phyloP scores from a whole-genome alignment of 345 rosid genomes.

The Hibiscus syriacus region DNA sequence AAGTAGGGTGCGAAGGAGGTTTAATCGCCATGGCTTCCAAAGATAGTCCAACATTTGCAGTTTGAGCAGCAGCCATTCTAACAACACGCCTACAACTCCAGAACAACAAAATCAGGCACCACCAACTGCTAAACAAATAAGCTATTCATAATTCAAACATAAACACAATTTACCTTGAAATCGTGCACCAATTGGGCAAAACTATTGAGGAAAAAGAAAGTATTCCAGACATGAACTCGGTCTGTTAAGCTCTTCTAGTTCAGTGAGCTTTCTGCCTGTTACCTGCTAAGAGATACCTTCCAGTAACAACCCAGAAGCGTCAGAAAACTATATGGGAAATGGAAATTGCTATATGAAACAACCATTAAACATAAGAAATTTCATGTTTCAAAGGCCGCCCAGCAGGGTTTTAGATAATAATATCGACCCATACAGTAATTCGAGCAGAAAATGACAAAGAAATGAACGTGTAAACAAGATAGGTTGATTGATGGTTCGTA shows the following conservation, averaged over 20 bases:
- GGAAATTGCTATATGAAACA: neutral
- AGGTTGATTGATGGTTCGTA: neutral
- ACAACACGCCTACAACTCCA: slow-evolving; percentile 30
- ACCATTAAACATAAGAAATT: neutral
- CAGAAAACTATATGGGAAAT: neutral
- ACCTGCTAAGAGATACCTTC: neutral
- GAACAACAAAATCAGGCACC: neutral
- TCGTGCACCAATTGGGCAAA: slow-evolving; percentile 23
- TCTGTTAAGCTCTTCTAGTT: neutral
- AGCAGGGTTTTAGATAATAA: slow-evolving; percentile 3
- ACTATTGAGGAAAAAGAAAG: slow-evolving; percentile 31
- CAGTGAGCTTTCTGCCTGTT: neutral
- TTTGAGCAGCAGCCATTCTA: slow-evolving; percentile 40
- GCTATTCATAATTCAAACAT: neutral
- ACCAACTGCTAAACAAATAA: neutral
- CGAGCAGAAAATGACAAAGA: neutral
- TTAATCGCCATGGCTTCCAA: slow-evolving; percentile 43
- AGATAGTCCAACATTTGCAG: slow-evolving; percentile 23
- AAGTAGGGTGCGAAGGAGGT: slow-evolving; percentile 89
- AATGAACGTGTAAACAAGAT: neutral
- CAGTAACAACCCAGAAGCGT: neutral
- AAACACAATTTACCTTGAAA: slow-evolving; percentile 37
- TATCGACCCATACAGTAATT: neutral
- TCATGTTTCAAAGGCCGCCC: neutral
- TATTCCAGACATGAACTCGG: slow-evolving; percentile 20